These are phyloP conservation scores for Penicillium freii DNA, from an alignment of 2,329 filamentous ascomycete species.

Conservation along the genomic window DNA sequence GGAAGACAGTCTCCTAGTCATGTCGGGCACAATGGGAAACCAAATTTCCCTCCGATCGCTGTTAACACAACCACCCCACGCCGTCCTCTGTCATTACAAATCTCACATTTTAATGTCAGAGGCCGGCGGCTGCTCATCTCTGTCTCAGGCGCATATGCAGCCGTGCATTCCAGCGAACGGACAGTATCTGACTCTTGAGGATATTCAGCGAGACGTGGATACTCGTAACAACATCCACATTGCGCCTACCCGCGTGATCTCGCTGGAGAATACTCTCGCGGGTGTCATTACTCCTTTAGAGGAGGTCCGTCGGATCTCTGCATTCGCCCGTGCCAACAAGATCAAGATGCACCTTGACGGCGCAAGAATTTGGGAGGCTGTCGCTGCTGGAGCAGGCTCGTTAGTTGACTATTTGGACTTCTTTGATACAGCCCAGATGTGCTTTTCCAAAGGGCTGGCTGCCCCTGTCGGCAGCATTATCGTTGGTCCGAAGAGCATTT, in stretches of 20 bases:
- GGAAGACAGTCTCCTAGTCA: neutral
- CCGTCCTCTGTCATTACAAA: neutral
- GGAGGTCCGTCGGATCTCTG: neutral
- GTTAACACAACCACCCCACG: neutral
- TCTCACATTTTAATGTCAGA: neutral
- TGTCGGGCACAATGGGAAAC: neutral
- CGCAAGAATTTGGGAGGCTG: neutral
- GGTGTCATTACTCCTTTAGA: neutral
- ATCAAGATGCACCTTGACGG: too few species aligned
- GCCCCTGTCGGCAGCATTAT: neutral
- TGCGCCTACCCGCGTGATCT: neutral
- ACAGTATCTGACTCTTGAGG: neutral
- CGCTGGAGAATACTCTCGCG: neutral
- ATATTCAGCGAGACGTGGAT: neutral
- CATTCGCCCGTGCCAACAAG: too few species aligned
- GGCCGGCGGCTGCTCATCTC: neutral
- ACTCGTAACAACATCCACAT: neutral
- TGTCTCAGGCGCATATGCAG: neutral
- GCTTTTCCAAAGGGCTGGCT: neutral
- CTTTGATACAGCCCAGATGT: neutral
- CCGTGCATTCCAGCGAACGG: neutral
- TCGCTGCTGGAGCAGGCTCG: neutral
- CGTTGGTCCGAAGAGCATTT: neutral
- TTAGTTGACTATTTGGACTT: neutral
- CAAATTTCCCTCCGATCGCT: neutral